A percentile compares a stretch with the other conserved stretches of the same genome.
Evolutionary conservation across 2,329 filamentous ascomycete genomes (phyloP).

Genomic region (Dactylellina cionopaga): DNA sequence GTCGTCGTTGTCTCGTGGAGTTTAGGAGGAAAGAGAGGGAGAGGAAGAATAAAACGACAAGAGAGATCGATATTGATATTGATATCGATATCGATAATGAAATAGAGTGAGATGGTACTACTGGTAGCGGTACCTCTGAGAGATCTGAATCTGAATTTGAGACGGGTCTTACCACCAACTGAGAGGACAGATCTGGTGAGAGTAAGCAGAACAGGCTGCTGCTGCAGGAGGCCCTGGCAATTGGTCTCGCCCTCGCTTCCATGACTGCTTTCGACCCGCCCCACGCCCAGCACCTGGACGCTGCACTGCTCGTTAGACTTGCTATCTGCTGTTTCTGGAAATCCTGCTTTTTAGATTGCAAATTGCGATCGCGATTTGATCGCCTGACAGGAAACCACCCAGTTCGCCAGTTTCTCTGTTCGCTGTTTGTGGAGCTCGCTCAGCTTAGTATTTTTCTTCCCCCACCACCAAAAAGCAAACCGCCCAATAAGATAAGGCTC

Average conservation of each 20-base stretch:
- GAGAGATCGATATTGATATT: neutral
- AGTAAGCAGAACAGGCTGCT: neutral
- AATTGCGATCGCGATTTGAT: conserved; percentile 5
- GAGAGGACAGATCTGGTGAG: neutral
- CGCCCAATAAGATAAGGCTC: too few relatives aligned
- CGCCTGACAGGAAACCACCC: too few relatives aligned
- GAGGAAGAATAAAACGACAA: neutral
- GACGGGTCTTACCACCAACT: too few relatives aligned
- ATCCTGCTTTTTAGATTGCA: conserved; percentile 17
- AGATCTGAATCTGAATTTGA: too few relatives aligned
- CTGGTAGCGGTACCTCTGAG: neutral
- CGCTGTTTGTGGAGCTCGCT: neutral
- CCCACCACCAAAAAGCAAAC: neutral
- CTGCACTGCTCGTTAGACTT: too few relatives aligned
- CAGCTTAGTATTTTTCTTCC: too few relatives aligned
- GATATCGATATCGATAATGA: neutral
- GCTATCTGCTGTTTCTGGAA: neutral
- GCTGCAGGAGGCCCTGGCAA: conserved; percentile 1
- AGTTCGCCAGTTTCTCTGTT: neutral
- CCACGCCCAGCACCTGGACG: too few relatives aligned
- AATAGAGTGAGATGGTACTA: neutral
- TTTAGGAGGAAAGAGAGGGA: neutral
- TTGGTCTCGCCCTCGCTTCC: conserved; percentile 7
- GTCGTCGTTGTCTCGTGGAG: too few relatives aligned
- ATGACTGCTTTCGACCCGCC: conserved; percentile 28